Conservation (phyloP, 2,329 filamentous ascomycete species). For the Phyllosticta paracitricarpa region DNA sequence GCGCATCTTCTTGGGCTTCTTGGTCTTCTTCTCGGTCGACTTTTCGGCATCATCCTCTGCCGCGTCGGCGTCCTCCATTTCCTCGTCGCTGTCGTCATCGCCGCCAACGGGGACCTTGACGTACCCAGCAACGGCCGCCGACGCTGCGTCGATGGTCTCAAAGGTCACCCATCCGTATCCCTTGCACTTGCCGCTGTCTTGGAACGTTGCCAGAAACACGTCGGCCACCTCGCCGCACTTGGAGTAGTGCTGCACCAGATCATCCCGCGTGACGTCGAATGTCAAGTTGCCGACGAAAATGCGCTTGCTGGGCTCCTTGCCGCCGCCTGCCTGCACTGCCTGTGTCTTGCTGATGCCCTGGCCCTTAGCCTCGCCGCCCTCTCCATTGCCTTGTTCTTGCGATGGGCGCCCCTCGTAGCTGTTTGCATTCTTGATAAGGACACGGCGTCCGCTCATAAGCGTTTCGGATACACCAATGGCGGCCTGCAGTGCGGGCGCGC, state of each 20-base stretch:
- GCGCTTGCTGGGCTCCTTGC: slow-evolving; percentile 61
- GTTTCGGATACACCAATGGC: slow-evolving; percentile 82
- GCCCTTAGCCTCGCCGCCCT: slow-evolving; percentile 11
- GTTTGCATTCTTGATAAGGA: slow-evolving; percentile 88
- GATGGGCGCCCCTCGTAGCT: slow-evolving; percentile 84
- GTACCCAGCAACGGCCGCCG: slow-evolving; percentile 71
- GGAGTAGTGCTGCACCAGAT: slow-evolving; percentile 68
- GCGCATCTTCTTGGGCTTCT: slow-evolving; percentile 38
- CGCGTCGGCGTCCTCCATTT: slow-evolving; percentile 42
- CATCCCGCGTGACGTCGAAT: slow-evolving; percentile 56
- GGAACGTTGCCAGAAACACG: slow-evolving; percentile 86
- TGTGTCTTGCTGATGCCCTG: slow-evolving; percentile 3
- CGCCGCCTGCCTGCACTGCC: slow-evolving; percentile 14
- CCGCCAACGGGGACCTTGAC: slow-evolving; percentile 59
- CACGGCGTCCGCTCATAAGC: slow-evolving; percentile 61
- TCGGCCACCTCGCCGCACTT: slow-evolving; percentile 76
- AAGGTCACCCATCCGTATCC: slow-evolving; percentile 95
- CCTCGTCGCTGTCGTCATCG: slow-evolving; percentile 38
- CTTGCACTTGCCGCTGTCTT: slow-evolving; percentile 96
- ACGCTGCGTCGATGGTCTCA: slow-evolving; percentile 63
- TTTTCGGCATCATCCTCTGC: slow-evolving; percentile 36
- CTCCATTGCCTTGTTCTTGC: slow-evolving; percentile 40
- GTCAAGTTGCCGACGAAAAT: slow-evolving; percentile 65
- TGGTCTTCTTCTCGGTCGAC: slow-evolving; percentile 25
- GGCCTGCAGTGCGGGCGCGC: slow-evolving; percentile 56